Percentiles rank a stretch among this genome's conserved stretches.
Evolutionary conservation across 2,329 filamentous ascomycete species (phyloP).

Genomic region (Ophiostoma sp.): DNA sequence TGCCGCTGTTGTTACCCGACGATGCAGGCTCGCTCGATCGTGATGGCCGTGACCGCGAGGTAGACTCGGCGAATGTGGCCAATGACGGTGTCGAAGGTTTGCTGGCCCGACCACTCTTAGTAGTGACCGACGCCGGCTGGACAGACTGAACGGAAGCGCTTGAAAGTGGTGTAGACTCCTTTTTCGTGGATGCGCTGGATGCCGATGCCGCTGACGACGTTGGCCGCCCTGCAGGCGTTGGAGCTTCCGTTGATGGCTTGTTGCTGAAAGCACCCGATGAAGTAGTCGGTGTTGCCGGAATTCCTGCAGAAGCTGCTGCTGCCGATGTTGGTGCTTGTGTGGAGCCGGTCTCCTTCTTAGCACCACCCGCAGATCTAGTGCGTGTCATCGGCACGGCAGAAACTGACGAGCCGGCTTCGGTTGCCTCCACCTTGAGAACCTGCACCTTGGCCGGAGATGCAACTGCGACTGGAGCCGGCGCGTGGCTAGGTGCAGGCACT

Average conservation of each 20-base stretch:
- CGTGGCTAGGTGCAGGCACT: neutral
- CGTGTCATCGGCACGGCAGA: slow-evolving; percentile 20
- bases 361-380: slow-evolving; percentile 22
- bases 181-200: slow-evolving; percentile 40
- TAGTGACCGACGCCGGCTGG: slow-evolving; percentile 42
- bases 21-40: slow-evolving; percentile 39
- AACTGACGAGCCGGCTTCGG: slow-evolving; percentile 26
- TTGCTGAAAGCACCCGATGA: neutral
- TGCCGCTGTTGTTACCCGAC: slow-evolving; percentile 16
- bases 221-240: slow-evolving; percentile 4
- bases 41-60: slow-evolving; percentile 48
- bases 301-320: neutral
- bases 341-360: slow-evolving; percentile 28
- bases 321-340: neutral
- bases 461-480: neutral
- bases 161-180: slow-evolving; percentile 36
- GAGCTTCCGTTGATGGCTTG: neutral
- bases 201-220: neutral
- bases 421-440: slow-evolving; percentile 28
- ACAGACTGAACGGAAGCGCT: slow-evolving; percentile 28
- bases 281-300: neutral
- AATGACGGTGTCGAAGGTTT: slow-evolving; percentile 62
- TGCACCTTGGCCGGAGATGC: slow-evolving; percentile 34
- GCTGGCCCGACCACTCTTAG: slow-evolving; percentile 61
- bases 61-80: slow-evolving; percentile 53